phyloP scores from a whole-genome alignment of 1,284 basidiomycete species.

The Earliella scabrosa region DNA sequence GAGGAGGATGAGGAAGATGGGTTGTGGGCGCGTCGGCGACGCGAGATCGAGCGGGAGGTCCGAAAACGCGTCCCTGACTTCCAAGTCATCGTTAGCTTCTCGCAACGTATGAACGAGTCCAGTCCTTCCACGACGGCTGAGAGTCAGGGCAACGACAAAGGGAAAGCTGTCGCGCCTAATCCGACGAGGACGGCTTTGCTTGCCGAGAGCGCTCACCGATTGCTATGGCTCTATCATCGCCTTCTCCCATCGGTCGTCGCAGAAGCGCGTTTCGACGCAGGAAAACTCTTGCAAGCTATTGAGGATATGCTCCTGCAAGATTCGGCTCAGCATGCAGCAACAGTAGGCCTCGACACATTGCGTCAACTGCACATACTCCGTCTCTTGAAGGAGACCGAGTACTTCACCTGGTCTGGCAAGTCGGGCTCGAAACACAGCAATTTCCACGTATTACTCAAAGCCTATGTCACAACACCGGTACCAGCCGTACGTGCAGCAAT shows the following conservation, averaged over 20 bases:
- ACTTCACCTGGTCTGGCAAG: conserved; percentile 81
- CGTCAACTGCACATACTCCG: conserved; percentile 82
- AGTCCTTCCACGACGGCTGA: neutral
- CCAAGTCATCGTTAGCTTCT: conserved; percentile 81
- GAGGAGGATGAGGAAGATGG: conserved; percentile 68
- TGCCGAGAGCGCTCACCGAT: conserved; percentile 76
- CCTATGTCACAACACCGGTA: conserved; percentile 56
- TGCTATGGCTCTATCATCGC: conserved; percentile 85
- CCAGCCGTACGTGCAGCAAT: conserved; percentile 61
- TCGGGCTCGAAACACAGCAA: conserved; percentile 58
- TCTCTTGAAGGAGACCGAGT: conserved; percentile 71
- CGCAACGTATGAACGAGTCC: conserved; percentile 47
- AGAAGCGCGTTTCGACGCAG: conserved; percentile 86
- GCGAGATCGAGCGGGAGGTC: conserved; percentile 78
- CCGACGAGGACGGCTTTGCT: conserved; percentile 59
- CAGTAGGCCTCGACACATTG: conserved; percentile 57
- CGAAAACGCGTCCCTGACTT: conserved; percentile 82
- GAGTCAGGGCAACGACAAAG: conserved; percentile 35
- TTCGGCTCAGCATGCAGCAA: neutral
- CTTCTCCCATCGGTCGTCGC: conserved; percentile 75
- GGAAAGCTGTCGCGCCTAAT: conserved; percentile 31
- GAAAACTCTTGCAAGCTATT: conserved; percentile 72
- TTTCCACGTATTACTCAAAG: conserved; percentile 70
- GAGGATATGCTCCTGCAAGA: conserved; percentile 31
- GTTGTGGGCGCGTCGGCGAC: conserved; percentile 65